Percentiles rank a stretch among this genome's conserved stretches.
phyloP scores from a whole-genome alignment of 768 basidiomycete species.

The Tylopilus cervinicoccineus region DNA sequence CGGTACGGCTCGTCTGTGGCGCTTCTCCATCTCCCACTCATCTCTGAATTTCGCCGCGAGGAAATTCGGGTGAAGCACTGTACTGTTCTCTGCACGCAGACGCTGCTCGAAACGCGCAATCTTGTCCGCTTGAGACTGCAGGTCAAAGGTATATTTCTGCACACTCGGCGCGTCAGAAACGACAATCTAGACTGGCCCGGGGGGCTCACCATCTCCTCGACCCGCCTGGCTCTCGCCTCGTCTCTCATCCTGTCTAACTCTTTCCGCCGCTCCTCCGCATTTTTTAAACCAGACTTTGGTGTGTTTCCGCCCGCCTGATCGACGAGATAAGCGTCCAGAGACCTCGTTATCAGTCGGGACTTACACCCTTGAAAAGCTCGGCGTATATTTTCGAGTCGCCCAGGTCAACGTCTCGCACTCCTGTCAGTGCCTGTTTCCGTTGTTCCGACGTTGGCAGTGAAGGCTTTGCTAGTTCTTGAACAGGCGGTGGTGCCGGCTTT shows the following conservation, averaged over 20 bases:
- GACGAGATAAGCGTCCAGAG: neutral
- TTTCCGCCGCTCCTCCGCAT: constrained; percentile 65
- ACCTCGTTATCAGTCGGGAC: constrained; percentile 13
- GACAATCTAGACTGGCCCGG: neutral
- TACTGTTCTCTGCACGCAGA: constrained; percentile 45
- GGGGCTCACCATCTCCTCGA: constrained; percentile 48
- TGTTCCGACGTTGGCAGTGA: constrained; percentile 25
- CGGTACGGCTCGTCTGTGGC: constrained; percentile 20
- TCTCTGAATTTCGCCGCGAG: constrained; percentile 57
- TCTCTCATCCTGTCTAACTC: constrained; percentile 69
- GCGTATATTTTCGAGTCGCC: constrained; percentile 61
- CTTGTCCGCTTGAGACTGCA: constrained; percentile 58
- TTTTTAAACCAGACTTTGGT: constrained; percentile 43
- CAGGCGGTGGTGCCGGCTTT: constrained; percentile 12
- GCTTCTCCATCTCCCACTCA: constrained; percentile 42
- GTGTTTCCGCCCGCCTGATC: constrained; percentile 41
- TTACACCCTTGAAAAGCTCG: constrained; percentile 55
- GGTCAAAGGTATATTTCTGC: constrained; percentile 49
- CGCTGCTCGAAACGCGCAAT: constrained; percentile 61
- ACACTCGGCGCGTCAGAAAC: constrained; percentile 8
- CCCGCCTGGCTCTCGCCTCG: constrained; percentile 57
- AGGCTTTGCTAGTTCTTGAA: constrained; percentile 26
- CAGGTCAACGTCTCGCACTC: constrained; percentile 58
- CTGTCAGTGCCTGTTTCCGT: constrained; percentile 41
- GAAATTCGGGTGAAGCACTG: constrained; percentile 58